Conservation (phyloP, 805 yeast genomes). For the Hanseniaspora singularis region DNA sequence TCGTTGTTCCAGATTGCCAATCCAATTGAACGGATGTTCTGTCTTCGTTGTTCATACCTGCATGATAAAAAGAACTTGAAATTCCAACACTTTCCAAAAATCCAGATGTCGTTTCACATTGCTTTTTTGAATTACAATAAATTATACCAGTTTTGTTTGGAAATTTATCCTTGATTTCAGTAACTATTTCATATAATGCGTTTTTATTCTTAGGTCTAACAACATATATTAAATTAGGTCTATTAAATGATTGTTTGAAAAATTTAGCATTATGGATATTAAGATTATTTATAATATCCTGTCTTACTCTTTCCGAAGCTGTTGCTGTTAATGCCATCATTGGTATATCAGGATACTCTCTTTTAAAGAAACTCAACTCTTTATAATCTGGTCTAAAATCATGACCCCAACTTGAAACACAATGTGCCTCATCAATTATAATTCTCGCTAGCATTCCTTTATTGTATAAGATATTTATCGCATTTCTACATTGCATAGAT, state of each 20-base stretch:
- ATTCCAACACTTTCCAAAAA: slow-evolving; percentile 50
- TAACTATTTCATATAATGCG: slow-evolving; percentile 44
- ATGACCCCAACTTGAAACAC: slow-evolving; percentile 98
- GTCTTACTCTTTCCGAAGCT: slow-evolving; percentile 78
- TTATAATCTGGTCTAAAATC: slow-evolving; percentile 95
- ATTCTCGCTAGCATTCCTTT: slow-evolving; percentile 59
- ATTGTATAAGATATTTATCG: slow-evolving; percentile 46
- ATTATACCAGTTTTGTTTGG: slow-evolving; percentile 67
- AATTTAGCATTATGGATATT: slow-evolving; percentile 49
- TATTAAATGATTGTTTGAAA: slow-evolving; percentile 81
- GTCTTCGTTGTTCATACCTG: slow-evolving; percentile 80
- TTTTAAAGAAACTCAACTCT: slow-evolving; percentile 59
- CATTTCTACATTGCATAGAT: slow-evolving; percentile 53
- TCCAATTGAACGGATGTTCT: slow-evolving; percentile 55
- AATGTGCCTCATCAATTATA: slow-evolving; percentile 95
- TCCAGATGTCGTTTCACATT: slow-evolving; percentile 72
- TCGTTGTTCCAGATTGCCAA: slow-evolving; percentile 68
- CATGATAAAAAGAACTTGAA: slow-evolving; percentile 72
- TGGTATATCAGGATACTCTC: slow-evolving; percentile 66
- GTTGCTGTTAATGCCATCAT: slow-evolving; percentile 96
- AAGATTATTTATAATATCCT: slow-evolving; percentile 75
- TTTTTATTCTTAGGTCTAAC: slow-evolving; percentile 54
- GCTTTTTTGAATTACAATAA: slow-evolving; percentile 80
- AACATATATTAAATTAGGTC: slow-evolving; percentile 73
- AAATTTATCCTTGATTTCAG: slow-evolving; percentile 42